Percentiles rank a stretch among this genome's conserved stretches.
Conservation (phyloP, 257 asterid genomes). For the Solanum rostratum region DNA sequence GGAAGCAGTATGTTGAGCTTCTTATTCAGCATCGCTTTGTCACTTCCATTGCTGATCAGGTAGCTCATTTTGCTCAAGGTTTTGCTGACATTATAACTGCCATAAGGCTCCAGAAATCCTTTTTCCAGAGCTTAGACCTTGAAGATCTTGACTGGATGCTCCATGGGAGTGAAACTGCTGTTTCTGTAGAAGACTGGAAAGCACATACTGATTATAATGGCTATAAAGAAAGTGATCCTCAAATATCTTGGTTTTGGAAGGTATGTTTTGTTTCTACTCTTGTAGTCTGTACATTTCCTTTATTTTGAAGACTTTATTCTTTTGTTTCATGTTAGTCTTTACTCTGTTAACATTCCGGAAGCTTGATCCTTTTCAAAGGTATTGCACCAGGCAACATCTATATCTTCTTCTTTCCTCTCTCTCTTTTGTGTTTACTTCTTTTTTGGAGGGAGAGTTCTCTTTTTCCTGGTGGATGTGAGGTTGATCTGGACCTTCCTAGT, state of each 20-base stretch:
- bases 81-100: slow-evolving; percentile 51
- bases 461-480: not conserved
- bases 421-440: not conserved
- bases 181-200: slow-evolving; percentile 90
- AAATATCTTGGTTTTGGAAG: slow-evolving; percentile 96
- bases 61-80: slow-evolving; percentile 52
- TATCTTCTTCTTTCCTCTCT: not conserved
- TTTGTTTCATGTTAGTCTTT: not conserved
- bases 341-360: not conserved
- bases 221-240: slow-evolving; percentile 59
- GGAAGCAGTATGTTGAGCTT: slow-evolving; percentile 61
- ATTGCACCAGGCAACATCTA: not conserved
- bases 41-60: slow-evolving; percentile 54
- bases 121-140: slow-evolving; percentile 57
- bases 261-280: slow-evolving; percentile 19
- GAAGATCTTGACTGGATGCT: slow-evolving; percentile 85
- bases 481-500: not conserved
- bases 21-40: slow-evolving; percentile 73
- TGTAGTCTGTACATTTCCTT: not conserved
- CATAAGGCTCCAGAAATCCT: slow-evolving; percentile 29
- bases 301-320: not conserved
- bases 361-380: not conserved
- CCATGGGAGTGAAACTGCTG: slow-evolving; percentile 64
- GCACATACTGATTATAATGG: slow-evolving; percentile 82
- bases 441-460: not conserved